Evolutionary conservation across 345 rosid genomes (phyloP), one percentile per base, ranked within the genome.

Genomic region (Syzygium oleosum): DNA sequence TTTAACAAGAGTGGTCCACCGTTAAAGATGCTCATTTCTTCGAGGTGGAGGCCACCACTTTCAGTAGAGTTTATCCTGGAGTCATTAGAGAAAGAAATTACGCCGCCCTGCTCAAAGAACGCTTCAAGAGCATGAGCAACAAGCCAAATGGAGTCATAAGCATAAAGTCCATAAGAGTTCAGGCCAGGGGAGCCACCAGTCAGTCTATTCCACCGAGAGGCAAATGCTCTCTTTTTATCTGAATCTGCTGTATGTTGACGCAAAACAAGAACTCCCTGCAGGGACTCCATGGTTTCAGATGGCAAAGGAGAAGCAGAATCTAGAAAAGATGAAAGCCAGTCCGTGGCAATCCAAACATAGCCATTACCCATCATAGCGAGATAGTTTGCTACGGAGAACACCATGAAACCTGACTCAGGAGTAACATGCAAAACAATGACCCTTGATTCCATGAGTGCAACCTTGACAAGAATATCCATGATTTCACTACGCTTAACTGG

Each of bases 301-400:
- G 97, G 92, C 4, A 95, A 89, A 51, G 93, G 95, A 31, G 93
- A 90, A 14, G 55, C 87, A 84, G 98, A 94, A 89, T 97, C 99
- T 25, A 97, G 89, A 84, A 80, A 73, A 29, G 94, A 89, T 1
- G 99, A 93, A 23, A 97, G 94, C 99, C 98, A 95, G 91, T 96
- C 98, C 4, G 99, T 96, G 54, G 98, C 96, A 79, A 97, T 96
- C 99, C 99, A 97, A 25, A 94, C 99, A 52, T 93, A 97, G 7
- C 99, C 99, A 88, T 94, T 95, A 21, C 96, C 96, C 96, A 97
- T 95, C 99, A 97, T 97, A 84, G 95, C 93, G 63, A 97, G 96
- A 90, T 94, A 91, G 43, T 91, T 92, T 51, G 99, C 99, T 90
- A 92, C 90, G 5, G 97, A 92, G 88, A 97, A 95, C 84, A 97